phyloP scores from a whole-genome alignment of 805 yeast genomes.

The Sungouiella thailandica region DNA sequence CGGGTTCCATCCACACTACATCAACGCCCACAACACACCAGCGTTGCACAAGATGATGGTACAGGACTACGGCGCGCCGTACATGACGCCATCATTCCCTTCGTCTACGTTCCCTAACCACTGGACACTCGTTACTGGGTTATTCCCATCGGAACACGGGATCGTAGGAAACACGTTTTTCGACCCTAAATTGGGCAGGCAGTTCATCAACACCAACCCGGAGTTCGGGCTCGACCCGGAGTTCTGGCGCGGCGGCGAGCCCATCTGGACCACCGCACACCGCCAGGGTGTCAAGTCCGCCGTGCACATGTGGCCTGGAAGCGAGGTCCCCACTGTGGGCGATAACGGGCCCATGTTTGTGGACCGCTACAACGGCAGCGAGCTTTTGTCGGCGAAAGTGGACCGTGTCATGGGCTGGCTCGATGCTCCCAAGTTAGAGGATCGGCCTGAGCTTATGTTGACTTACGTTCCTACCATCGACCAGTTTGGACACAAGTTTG shows the following conservation, averaged over 20 bases:
- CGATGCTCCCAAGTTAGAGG: conserved; percentile 43
- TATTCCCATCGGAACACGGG: conserved; percentile 80
- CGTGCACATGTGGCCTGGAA: conserved; percentile 97
- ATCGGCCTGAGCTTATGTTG: conserved; percentile 72
- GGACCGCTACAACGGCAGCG: conserved; percentile 63
- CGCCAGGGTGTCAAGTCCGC: conserved; percentile 59
- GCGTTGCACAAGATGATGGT: conserved; percentile 53
- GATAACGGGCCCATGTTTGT: conserved; percentile 44
- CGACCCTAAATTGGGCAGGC: conserved; percentile 51
- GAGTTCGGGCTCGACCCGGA: conserved; percentile 46
- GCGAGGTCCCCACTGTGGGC: conserved; percentile 59
- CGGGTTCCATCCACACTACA: conserved; percentile 89
- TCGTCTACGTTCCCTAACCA: conserved; percentile 89
- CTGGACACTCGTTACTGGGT: conserved; percentile 86
- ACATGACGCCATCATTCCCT: conserved; percentile 83
- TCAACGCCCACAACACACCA: conserved; percentile 65
- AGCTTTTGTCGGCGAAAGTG: conserved; percentile 51
- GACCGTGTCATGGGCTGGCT: conserved; percentile 62
- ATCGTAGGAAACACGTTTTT: conserved; percentile 78
- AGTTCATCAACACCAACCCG: conserved; percentile 62
- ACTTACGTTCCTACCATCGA: conserved; percentile 81
- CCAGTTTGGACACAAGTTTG: conserved; percentile 68
- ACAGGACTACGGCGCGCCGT: conserved; percentile 63
- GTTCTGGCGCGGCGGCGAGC: conserved; percentile 85
- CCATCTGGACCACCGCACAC: conserved; percentile 77